These are phyloP conservation scores for Blastobotrys parvus DNA, from an alignment of 805 yeast species.

Conservation along the genomic window DNA sequence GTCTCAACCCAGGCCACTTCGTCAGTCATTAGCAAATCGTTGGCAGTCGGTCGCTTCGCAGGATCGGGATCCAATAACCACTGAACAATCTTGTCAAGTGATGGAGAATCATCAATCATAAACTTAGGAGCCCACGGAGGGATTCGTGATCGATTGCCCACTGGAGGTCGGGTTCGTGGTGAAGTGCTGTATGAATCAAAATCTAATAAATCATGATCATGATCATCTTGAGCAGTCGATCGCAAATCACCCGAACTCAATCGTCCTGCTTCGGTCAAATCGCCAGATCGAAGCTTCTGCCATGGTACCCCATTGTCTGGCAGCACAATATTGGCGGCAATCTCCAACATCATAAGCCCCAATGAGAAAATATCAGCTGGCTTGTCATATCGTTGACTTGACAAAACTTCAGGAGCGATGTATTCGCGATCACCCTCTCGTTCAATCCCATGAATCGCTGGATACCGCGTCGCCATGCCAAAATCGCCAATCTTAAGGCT, in stretches of 20 bases:
- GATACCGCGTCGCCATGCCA: slow-evolving; percentile 83
- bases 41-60: slow-evolving; percentile 69
- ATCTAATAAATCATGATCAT: slow-evolving; percentile 2
- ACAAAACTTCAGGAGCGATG: slow-evolving; percentile 92
- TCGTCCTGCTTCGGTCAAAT: slow-evolving; percentile 88
- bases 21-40: slow-evolving; percentile 53
- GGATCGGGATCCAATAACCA: slow-evolving; percentile 90
- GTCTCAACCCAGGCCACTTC: slow-evolving; percentile 74
- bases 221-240: neutral
- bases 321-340: slow-evolving; percentile 88
- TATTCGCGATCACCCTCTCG: slow-evolving; percentile 96
- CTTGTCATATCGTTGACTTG: slow-evolving; percentile 72
- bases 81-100: slow-evolving; percentile 70
- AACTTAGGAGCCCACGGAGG: slow-evolving; percentile 88
- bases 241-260: slow-evolving; percentile 57
- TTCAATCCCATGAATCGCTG: slow-evolving; percentile 55
- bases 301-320: slow-evolving; percentile 97
- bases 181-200: neutral
- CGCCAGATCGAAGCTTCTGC: slow-evolving; percentile 94
- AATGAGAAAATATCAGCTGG: slow-evolving; percentile 94
- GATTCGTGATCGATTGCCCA: neutral
- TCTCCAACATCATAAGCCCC: slow-evolving; percentile 87
- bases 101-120: slow-evolving; percentile 59
- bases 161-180: neutral
- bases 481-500: slow-evolving; percentile 91